Evolutionary conservation across 73 alveolate species (phyloP), one percentile per base, ranked within the genome.

Genomic region (Loxodes magnus): DNA sequence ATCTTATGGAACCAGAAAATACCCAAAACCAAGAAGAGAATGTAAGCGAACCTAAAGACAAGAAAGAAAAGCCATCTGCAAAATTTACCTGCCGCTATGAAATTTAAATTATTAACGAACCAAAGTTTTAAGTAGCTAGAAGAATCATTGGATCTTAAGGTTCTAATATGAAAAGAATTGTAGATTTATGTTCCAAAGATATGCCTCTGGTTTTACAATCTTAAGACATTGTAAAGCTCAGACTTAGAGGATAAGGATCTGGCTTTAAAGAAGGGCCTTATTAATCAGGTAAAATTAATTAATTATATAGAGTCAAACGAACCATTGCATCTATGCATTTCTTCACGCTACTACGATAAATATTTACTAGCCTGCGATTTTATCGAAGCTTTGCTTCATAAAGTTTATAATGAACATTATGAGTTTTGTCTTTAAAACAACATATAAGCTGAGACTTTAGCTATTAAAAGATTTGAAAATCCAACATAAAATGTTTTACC

Each of bases 191-290:
- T 62, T 54, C 81, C 63, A 84, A 75, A 31, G 87, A 86, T 23
- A 71, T 63, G 24, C 68, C n/a, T n/a, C 71, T 60, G 22, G 77
- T 76, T 29, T 88, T 64, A 35, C 61, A 61, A 16, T 68, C 51
- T 4, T 56, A 81, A 21, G 88, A 85, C 49, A 67, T 75, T 16
- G 92, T 86, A 17, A 92, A 92, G 62, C 71, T 92, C 24, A 72
- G 99, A 59, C 74, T 92, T 21, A 75, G 99, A 71, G 99, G 99
- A 25, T 82, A 65, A 56, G 99, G 99, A 17, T 85, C 97, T 19
- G 99, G 99, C 9, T 92, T 74, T 64, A 88, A 89, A 79, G 99
- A 92, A 83, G 99, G 99, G 4, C 97, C 97, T 3, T 74, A 86
- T 42, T 77, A 88, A 50, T 80, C 3, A 64, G 99, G n/a, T n/a